A percentile compares a stretch with the other conserved stretches of the same genome.
phyloP scores from a whole-genome alignment of 306 rosid genomes.

The Vicia sativa region DNA sequence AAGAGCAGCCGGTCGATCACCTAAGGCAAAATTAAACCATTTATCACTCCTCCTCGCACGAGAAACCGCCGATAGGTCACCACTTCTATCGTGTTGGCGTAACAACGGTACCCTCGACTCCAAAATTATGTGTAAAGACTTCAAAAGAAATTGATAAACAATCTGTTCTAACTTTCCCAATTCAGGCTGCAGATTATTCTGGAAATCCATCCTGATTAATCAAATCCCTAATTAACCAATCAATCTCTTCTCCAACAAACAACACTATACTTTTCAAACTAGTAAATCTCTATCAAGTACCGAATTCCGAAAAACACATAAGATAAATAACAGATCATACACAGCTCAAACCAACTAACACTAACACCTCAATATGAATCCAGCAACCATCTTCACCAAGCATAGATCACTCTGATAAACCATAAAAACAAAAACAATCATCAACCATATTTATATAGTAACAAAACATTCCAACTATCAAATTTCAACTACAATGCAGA shows the following conservation, averaged over 20 bases:
- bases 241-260: slow-evolving; percentile 40
- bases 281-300: slow-evolving; percentile 7
- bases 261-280: slow-evolving; percentile 28
- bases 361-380: slow-evolving; percentile 28
- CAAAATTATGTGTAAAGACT: slow-evolving; percentile 69
- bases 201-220: slow-evolving; percentile 64
- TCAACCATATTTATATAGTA: neutral
- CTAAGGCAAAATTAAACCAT: slow-evolving; percentile 83
- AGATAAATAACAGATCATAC: slow-evolving; percentile 20
- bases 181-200: slow-evolving; percentile 67
- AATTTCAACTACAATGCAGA: slow-evolving; percentile 44
- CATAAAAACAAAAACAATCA: slow-evolving; percentile 37
- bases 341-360: slow-evolving; percentile 34
- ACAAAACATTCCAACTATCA: slow-evolving; percentile 25
- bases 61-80: slow-evolving; percentile 52
- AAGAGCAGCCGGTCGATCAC: slow-evolving; percentile 73
- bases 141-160: slow-evolving; percentile 73
- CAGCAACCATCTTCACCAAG: slow-evolving; percentile 28
- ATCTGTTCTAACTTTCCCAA: slow-evolving; percentile 75
- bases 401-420: slow-evolving; percentile 35
- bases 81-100: slow-evolving; percentile 56
- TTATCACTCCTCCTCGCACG: slow-evolving; percentile 71
- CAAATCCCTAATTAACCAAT: slow-evolving; percentile 36
- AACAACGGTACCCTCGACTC: slow-evolving; percentile 79
- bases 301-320: slow-evolving; percentile 23